Base-by-base conservation (phyloP, 768 basidiomycete species). In the Leccinellum albellum region DNA sequence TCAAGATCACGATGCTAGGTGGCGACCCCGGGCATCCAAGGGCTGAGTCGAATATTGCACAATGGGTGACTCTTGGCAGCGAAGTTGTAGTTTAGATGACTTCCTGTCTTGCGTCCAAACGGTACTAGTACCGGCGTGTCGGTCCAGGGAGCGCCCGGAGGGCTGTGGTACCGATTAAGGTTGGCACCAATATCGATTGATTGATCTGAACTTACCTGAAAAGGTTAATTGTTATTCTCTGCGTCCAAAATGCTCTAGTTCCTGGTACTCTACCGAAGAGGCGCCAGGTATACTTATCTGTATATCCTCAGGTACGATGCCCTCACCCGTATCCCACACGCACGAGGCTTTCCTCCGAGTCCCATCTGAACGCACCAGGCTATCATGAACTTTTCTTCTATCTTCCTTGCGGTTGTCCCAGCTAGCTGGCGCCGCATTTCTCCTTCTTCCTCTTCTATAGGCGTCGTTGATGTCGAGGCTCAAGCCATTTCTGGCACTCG, bases 361-460 rank as follows among this genome's bases (percentile, higher is more conserved):
- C n/a, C 37, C 10, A 20, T 37, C n/a, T 20, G 14, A 49, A 47
- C 23, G 3, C 10, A 9, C 8, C 40, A 20, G 20, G 2, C 20
- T 20, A 40, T 10, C 10, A 40, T 20, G 40, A 20, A 4, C n/a
- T 40, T 20, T 40, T 40, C 40, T 40, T 40, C n/a, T 6, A 10
- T 20, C n/a, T 20, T 20, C n/a, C 20, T 40, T 4, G 37, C 10
- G 40, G 40, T 40, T 6, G 57, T 67, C 17, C 24, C 54, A 3
- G 70, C 63, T 45, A 47, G 31, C 32, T 67, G 65, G 65, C 57
- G 50, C 12, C 45, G 28, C 17, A n/a, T 48, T 29, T n/a, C 15
- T 35, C 10, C 37, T 37, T 37, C 37, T n/a, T 55, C 65, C 23
- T 52, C 49, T 44, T 45, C 58, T 50, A 42, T 31, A 24, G 40